A percentile compares a stretch with the other conserved stretches of the same genome.
These are phyloP conservation scores for Penicillium coprophilum DNA, from an alignment of 495 filamentous ascomycete species.

Conservation along the genomic window DNA sequence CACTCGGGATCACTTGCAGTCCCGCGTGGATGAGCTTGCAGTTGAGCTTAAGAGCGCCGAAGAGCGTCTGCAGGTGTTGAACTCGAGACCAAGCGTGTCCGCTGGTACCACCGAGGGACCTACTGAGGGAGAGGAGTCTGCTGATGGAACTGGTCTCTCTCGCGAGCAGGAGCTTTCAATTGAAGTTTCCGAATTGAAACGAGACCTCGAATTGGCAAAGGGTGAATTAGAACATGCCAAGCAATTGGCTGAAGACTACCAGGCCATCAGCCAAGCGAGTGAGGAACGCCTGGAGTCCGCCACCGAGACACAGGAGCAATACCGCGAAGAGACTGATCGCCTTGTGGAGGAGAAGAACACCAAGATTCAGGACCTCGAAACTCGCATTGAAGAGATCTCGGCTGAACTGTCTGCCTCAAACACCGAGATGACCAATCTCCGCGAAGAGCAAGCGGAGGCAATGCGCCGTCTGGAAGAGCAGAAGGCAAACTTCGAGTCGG, in stretches of 20 bases:
- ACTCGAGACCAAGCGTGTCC: conserved; percentile 64
- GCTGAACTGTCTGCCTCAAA: conserved; percentile 77
- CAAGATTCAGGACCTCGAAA: conserved; percentile 74
- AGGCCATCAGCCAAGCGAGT: conserved; percentile 79
- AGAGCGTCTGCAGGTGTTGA: conserved; percentile 76
- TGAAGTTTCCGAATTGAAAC: conserved; percentile 79
- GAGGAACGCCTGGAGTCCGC: conserved; percentile 83
- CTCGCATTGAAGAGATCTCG: conserved; percentile 77
- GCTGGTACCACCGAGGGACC: conserved; percentile 37
- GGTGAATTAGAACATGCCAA: conserved; percentile 77
- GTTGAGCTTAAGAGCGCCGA: conserved; percentile 85
- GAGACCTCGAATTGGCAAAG: conserved; percentile 71
- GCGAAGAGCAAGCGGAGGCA: conserved; percentile 72
- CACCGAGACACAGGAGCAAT: conserved; percentile 80
- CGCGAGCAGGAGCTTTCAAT: conserved; percentile 83
- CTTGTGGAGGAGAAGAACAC: conserved; percentile 70
- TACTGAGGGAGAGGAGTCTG: conserved; percentile 35
- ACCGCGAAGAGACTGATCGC: conserved; percentile 77
- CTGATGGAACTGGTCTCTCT: conserved; percentile 54
- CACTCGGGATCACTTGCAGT: conserved; percentile 80
- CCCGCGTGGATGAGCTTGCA: conserved; percentile 80
- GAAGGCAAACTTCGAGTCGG: conserved; percentile 67
- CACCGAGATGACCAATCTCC: conserved; percentile 71
- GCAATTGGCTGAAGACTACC: conserved; percentile 80
- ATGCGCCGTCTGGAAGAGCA: conserved; percentile 75